Conservation (phyloP, 768 basidiomycete species). For the Lactarius trivialis region DNA sequence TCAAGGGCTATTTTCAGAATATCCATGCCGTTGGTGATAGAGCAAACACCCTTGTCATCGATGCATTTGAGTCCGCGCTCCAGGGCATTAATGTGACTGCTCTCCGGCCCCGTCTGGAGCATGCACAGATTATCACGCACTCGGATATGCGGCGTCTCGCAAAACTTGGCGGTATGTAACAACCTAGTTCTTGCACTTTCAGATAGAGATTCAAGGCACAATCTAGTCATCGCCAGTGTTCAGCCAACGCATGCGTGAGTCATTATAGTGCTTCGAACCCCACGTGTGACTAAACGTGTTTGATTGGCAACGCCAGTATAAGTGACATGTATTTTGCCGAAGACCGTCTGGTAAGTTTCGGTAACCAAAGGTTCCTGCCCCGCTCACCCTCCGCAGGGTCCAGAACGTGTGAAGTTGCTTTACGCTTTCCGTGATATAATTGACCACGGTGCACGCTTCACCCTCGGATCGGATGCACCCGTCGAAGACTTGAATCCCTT, state of each 20-base stretch:
- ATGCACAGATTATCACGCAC: conserved; percentile 81
- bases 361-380: neutral
- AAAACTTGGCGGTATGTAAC: conserved; percentile 61
- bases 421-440: conserved; percentile 81
- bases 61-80: conserved; percentile 72
- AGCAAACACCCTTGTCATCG: conserved; percentile 76
- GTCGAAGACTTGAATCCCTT: conserved; percentile 86
- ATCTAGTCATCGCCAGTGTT: conserved; percentile 77
- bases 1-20: conserved; percentile 44
- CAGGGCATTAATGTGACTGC: conserved; percentile 54
- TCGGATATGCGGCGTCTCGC: conserved; percentile 73
- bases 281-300: conserved; percentile 6
- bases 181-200: neutral
- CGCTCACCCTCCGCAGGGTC: conserved; percentile 44
- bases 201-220: neutral
- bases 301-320: conserved; percentile 38
- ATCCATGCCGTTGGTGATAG: conserved; percentile 85
- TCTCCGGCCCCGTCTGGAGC: conserved; percentile 76
- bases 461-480: conserved; percentile 85
- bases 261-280: neutral
- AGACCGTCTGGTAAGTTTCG: conserved; percentile 55
- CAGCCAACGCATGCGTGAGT: conserved; percentile 87
- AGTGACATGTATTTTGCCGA: conserved; percentile 91
- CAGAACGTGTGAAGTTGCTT: conserved; percentile 74
- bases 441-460: conserved; percentile 58